Evolutionary conservation across 179 eudicot genomes (phyloP).

Genomic region (Beta macrorhiza): DNA sequence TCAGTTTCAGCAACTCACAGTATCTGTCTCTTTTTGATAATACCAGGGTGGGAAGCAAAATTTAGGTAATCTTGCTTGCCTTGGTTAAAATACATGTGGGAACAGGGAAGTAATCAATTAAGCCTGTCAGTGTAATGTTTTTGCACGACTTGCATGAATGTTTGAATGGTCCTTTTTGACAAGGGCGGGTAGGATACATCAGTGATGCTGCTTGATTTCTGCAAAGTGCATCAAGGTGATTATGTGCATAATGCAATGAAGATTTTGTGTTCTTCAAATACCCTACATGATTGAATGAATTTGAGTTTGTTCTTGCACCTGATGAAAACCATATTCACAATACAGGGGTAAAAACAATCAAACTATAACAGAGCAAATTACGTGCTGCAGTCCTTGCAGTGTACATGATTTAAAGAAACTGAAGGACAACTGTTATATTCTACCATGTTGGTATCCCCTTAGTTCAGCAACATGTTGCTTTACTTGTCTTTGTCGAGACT

Average conservation of each 20-base stretch:
- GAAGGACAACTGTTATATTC: neutral
- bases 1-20: constrained; percentile 24
- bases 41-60: neutral
- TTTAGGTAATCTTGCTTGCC: neutral
- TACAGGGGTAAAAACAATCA: neutral
- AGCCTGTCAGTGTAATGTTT: neutral
- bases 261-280: neutral
- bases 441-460: neutral
- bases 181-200: neutral
- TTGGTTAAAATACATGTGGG: neutral
- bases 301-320: neutral
- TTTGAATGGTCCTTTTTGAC: neutral
- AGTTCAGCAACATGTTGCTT: neutral
- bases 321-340: neutral
- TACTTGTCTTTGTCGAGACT: too few relatives aligned
- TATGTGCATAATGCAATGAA: neutral
- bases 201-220: neutral
- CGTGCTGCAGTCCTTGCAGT: neutral
- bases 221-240: neutral
- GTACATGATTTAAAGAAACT: neutral
- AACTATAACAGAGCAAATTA: neutral
- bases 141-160: neutral
- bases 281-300: neutral
- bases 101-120: too few relatives aligned
- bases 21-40: neutral